A percentile compares a stretch with the other conserved stretches of the same genome.
These are phyloP conservation scores for Coemansia reversa DNA, from an alignment of 192 early-diverging fungal species.

Conservation along the genomic window DNA sequence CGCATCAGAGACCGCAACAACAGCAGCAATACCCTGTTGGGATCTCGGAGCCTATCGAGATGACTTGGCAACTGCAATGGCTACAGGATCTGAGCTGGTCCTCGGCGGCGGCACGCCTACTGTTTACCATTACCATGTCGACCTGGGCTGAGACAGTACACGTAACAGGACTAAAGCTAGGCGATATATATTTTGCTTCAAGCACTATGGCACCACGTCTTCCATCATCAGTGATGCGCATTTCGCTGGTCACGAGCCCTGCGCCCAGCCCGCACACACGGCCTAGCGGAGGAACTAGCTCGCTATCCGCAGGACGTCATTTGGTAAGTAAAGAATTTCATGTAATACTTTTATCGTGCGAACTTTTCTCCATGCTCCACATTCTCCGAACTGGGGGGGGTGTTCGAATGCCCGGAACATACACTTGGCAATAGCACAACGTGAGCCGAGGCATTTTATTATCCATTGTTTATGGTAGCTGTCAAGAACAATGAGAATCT, in stretches of 20 bases:
- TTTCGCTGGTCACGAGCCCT: conserved; percentile 25
- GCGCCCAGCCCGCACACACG: conserved; percentile 6
- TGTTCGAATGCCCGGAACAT: not conserved
- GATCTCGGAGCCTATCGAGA: conserved; percentile 34
- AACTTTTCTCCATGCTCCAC: not conserved
- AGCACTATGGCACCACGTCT: conserved; percentile 47
- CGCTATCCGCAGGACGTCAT: conserved; percentile 21
- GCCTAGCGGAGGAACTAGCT: not conserved
- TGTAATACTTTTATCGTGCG: not conserved
- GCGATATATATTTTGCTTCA: conserved; percentile 45
- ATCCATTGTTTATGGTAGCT: not conserved
- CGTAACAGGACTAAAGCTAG: conserved; percentile 30
- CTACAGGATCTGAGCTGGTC: conserved; percentile 25
- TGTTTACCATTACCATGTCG: conserved; percentile 46
- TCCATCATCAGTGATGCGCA: conserved; percentile 43
- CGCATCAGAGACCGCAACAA: not conserved
- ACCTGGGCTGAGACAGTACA: conserved; percentile 36
- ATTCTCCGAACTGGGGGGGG: not conserved
- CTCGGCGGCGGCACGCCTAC: conserved; percentile 24
- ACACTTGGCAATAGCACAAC: not conserved
- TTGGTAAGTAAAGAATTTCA: conserved; percentile 27
- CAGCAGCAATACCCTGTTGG: conserved; percentile 13
- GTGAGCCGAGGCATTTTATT: not conserved
- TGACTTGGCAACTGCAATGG: conserved; percentile 49
- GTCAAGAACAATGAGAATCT: not conserved